A percentile compares a stretch with the other conserved stretches of the same genome.
Evolutionary conservation across 2,329 filamentous ascomycete species (phyloP).

Genomic region (Helminthosporium solani): DNA sequence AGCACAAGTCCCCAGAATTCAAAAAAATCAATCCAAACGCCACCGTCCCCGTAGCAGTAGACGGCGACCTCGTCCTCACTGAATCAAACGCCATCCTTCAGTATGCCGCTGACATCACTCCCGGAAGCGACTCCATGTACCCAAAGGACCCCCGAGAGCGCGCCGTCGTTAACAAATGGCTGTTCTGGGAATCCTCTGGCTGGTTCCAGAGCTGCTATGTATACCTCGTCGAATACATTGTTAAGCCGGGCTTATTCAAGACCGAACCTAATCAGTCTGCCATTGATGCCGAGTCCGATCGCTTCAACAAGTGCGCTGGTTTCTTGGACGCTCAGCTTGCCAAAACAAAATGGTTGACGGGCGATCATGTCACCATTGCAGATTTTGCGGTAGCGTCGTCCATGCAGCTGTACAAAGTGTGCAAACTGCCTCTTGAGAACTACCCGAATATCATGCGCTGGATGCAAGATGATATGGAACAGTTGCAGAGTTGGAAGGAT

Average conservation of each 20-base stretch:
- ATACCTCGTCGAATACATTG: conserved; percentile 45
- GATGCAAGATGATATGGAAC: conserved; percentile 42
- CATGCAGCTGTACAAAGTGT: conserved; percentile 42
- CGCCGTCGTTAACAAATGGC: conserved; percentile 44
- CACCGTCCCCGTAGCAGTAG: conserved; percentile 44
- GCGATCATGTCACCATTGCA: conserved; percentile 43
- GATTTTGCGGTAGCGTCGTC: conserved; percentile 45
- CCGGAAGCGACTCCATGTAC: conserved; percentile 32
- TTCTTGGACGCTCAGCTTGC: conserved; percentile 42
- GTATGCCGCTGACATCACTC: conserved; percentile 42
- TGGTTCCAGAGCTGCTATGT: conserved; percentile 47
- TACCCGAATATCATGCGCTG: conserved; percentile 43
- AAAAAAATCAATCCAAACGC: conserved; percentile 42
- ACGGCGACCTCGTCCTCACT: conserved; percentile 44
- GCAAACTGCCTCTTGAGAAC: conserved; percentile 42
- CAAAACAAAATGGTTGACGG: conserved; percentile 43
- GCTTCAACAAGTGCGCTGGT: conserved; percentile 40
- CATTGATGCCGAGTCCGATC: conserved; percentile 35
- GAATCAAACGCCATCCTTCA: conserved; percentile 48
- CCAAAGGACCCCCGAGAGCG: conserved; percentile 44
- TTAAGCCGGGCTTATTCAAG: conserved; percentile 41
- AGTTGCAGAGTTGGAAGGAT: no score
- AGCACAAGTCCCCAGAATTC: conserved; percentile 42
- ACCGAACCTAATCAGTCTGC: conserved; percentile 39
- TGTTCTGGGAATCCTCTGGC: conserved; percentile 46